Percentiles rank a stretch among this genome's conserved stretches.
Evolutionary conservation across 257 asterid species (phyloP).

Genomic region (Rhazya stricta): DNA sequence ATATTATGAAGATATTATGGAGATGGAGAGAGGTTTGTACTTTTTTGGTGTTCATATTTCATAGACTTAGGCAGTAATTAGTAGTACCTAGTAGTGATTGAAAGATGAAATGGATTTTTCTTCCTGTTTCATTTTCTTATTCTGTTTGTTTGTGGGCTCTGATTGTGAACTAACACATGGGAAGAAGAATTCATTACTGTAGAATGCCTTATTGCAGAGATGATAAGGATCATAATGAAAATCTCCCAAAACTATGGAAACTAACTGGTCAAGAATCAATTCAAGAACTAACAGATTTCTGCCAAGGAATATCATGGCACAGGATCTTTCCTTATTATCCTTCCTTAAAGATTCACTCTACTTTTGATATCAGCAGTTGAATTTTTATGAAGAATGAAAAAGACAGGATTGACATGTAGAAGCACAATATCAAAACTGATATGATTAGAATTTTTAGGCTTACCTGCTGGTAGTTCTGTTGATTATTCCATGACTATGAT

Average conservation of each 20-base stretch:
- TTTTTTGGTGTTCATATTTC: neutral
- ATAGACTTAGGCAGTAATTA: neutral
- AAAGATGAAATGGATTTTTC: neutral
- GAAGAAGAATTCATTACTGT: neutral
- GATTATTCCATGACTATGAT: too few relatives aligned
- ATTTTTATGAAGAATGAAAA: neutral
- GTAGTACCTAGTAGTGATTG: neutral
- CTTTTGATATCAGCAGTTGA: neutral
- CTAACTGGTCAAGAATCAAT: neutral
- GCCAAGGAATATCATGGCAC: neutral
- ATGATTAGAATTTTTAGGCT: too few relatives aligned
- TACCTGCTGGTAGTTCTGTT: too few relatives aligned
- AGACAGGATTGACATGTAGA: neutral
- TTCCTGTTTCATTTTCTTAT: neutral
- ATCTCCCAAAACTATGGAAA: neutral
- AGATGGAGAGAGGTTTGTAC: conserved; percentile 7
- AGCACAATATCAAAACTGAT: too few relatives aligned
- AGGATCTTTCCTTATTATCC: neutral
- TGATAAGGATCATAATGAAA: neutral
- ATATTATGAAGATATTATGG: conserved; percentile 2
- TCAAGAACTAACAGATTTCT: neutral
- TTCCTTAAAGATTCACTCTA: neutral
- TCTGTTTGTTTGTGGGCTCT: neutral
- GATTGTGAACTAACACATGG: neutral
- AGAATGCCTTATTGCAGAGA: neutral